Evolutionary conservation across 192 early-diverging fungal genomes (phyloP).

Genomic region (Coemansia sp.): DNA sequence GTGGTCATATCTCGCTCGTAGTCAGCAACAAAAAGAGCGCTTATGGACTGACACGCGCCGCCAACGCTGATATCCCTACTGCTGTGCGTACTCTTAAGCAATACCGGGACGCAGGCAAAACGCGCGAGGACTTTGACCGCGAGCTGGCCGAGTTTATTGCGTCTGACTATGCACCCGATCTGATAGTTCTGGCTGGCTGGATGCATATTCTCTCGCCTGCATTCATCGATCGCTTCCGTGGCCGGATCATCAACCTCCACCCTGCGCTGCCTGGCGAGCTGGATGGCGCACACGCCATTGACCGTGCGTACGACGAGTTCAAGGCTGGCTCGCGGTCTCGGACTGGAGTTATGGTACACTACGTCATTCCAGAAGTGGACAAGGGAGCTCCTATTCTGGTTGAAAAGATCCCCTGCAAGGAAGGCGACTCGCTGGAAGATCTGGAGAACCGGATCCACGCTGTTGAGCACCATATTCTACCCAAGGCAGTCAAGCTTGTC

Average conservation of each 20-base stretch:
- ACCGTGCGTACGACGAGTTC: conserved; percentile 88
- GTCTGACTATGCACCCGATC: conserved; percentile 64
- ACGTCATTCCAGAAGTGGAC: conserved; percentile 95
- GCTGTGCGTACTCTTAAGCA: conserved; percentile 76
- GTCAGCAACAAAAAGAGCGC: conserved; percentile 85
- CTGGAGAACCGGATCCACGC: conserved; percentile 88
- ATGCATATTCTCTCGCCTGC: conserved; percentile 95
- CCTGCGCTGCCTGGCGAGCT: conserved; percentile 95
- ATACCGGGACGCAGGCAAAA: conserved; percentile 76
- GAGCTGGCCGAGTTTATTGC: conserved; percentile 73
- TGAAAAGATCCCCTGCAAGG: conserved; percentile 72
- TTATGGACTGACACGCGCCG: conserved; percentile 88
- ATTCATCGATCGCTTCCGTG: conserved; percentile 73
- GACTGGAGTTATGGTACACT: conserved; percentile 91
- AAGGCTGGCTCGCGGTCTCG: conserved; percentile 67
- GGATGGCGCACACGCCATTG: conserved; percentile 96
- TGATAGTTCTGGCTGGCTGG: conserved; percentile 93
- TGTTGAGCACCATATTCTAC: conserved; percentile 85
- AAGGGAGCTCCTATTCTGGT: conserved; percentile 85
- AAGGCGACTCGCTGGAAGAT: conserved; percentile 73
- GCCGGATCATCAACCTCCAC: conserved; percentile 90
- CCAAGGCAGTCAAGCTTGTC: conserved; percentile 63
- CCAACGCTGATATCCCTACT: conserved; percentile 79
- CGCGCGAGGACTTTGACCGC: conserved; percentile 86
- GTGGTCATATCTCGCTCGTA: conserved; percentile 75